These are phyloP conservation scores for Botrytis paeoniae DNA, from an alignment of 2,329 filamentous ascomycete species.

Conservation along the genomic window DNA sequence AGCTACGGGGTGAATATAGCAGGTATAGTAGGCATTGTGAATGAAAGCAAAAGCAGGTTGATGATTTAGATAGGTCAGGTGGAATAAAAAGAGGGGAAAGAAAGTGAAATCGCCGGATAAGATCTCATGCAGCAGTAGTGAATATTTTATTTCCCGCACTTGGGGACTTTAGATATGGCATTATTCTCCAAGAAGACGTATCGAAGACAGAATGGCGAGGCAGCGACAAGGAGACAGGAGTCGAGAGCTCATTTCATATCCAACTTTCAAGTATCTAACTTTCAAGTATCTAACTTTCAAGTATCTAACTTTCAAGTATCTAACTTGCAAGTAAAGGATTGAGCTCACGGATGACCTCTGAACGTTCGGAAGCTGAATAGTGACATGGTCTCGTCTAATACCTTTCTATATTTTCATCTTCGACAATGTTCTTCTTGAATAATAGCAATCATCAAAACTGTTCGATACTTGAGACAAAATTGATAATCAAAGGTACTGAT, in stretches of 20 bases:
- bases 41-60: neutral
- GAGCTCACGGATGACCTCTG: accelerated
- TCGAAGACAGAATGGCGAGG: neutral
- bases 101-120: neutral
- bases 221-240: accelerated
- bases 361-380: too few species aligned
- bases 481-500: neutral
- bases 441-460: neutral
- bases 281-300: too few species aligned
- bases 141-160: neutral
- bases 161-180: neutral
- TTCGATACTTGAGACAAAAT: neutral
- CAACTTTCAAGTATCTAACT: too few species aligned
- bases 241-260: neutral
- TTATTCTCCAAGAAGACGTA: neutral
- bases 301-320: too few species aligned
- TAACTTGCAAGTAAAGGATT: neutral
- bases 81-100: neutral
- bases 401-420: neutral
- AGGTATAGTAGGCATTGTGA: neutral
- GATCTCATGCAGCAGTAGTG: too few species aligned
- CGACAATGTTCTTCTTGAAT: neutral
- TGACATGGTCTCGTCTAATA: neutral
- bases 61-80: neutral
- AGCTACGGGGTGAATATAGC: neutral